phyloP scores from a whole-genome alignment of 768 basidiomycete genomes.

The Boletellus sp. region DNA sequence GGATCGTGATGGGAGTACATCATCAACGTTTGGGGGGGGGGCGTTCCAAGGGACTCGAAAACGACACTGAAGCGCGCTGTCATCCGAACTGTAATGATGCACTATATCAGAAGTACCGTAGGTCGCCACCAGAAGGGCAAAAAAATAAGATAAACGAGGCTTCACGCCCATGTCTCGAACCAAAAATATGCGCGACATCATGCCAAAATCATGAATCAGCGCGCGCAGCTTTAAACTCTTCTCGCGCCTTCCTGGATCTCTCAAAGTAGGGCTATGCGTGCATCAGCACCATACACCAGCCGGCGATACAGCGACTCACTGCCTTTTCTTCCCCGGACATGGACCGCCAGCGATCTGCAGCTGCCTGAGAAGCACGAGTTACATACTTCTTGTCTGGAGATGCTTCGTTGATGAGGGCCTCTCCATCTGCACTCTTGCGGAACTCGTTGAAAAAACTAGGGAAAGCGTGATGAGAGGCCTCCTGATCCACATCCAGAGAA shows the following conservation, averaged over 20 bases:
- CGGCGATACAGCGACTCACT: slow-evolving; percentile 12
- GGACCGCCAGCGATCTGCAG: slow-evolving; percentile 28
- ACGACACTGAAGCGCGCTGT: background rate
- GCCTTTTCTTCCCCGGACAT: slow-evolving; percentile 33
- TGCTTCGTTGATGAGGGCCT: slow-evolving; percentile 9
- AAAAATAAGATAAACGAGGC: slow-evolving; percentile 3
- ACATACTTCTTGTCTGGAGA: background rate
- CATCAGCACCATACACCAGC: background rate
- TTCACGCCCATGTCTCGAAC: slow-evolving; percentile 1
- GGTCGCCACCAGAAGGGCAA: background rate
- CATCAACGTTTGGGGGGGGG: background rate
- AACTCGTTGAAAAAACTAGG: slow-evolving; percentile 22
- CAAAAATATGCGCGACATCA: background rate
- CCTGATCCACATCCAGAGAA: background rate
- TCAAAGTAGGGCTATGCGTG: slow-evolving; percentile 20
- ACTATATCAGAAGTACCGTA: slow-evolving; percentile 7
- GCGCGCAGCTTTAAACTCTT: slow-evolving; percentile 7
- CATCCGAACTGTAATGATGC: slow-evolving; percentile 11
- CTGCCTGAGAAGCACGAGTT: slow-evolving; percentile 10
- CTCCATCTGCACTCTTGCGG: slow-evolving; percentile 14
- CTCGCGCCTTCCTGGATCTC: slow-evolving; percentile 11
- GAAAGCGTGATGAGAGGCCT: background rate
- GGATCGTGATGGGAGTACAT: background rate
- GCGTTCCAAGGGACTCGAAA: background rate
- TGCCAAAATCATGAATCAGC: slow-evolving; percentile 8